Conservation (phyloP, 2,329 filamentous ascomycete species). For the Aspergillus melleus region DNA sequence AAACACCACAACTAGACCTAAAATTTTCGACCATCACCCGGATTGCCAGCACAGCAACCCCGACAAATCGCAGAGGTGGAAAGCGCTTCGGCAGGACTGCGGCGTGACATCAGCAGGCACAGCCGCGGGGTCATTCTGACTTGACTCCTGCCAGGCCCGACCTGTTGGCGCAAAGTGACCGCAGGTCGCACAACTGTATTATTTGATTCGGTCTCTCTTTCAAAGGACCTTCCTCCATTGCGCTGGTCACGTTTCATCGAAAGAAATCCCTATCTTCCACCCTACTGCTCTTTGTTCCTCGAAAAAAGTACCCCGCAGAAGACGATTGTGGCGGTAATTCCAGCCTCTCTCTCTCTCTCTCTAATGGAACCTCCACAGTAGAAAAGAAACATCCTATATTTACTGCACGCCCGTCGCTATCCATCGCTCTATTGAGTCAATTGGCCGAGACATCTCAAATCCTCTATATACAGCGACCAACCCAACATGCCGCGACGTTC, state of each 20-base stretch:
- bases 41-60: background rate
- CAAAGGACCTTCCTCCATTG: background rate
- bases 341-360: background rate
- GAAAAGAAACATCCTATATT: background rate
- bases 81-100: constrained; percentile 34
- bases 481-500: constrained; percentile 33
- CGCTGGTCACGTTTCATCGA: background rate
- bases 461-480: background rate
- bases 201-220: background rate
- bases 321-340: constrained; percentile 1
- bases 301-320: background rate
- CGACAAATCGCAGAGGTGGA: background rate
- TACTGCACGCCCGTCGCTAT: background rate
- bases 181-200: background rate
- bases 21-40: background rate
- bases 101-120: constrained; percentile 33
- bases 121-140: constrained; percentile 24
- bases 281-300: background rate
- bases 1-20: too few species aligned
- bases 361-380: constrained; percentile 1
- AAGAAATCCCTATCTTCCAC: background rate
- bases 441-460: background rate
- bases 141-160: background rate
- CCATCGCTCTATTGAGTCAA: background rate
- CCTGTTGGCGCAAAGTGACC: background rate